Percentiles rank a stretch among this genome's conserved stretches.
Conservation (phyloP, 768 basidiomycete genomes). For the Cystofilobasidium ferigula region DNA sequence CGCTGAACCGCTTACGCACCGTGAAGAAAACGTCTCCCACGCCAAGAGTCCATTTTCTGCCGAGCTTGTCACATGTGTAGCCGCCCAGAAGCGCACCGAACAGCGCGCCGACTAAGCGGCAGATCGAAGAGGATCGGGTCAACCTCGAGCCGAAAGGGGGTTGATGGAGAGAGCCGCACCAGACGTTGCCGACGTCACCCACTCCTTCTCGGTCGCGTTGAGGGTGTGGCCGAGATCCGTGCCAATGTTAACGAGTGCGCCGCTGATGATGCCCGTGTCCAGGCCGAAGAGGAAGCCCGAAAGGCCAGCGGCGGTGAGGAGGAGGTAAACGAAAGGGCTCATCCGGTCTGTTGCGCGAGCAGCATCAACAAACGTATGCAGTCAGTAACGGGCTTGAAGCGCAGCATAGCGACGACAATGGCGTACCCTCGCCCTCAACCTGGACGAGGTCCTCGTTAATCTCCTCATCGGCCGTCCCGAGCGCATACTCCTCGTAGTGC, state of each 20-base stretch:
- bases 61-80: not conserved
- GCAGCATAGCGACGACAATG: not conserved
- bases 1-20: too few species aligned
- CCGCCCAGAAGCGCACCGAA: not conserved
- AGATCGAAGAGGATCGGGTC: not conserved
- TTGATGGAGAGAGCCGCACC: not conserved
- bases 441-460: not conserved
- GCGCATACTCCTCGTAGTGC: not conserved
- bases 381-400: not conserved
- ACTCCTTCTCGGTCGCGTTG: not conserved
- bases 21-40: not conserved
- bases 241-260: not conserved
- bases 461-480: not conserved
- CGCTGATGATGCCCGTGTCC: too few species aligned
- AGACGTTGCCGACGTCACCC: not conserved
- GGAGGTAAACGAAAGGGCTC: too few species aligned
- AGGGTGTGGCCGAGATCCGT: not conserved
- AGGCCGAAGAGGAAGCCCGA: too few species aligned
- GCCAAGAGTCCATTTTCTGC: not conserved
- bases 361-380: not conserved
- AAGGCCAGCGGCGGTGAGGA: too few species aligned
- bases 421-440: not conserved
- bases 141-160: not conserved
- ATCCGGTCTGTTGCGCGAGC: too few species aligned
- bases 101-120: not conserved